Evolutionary conservation across 148 eudicot species (phyloP), one percentile per base, ranked within the genome.

Genomic region (Amaranthus cruentus): DNA sequence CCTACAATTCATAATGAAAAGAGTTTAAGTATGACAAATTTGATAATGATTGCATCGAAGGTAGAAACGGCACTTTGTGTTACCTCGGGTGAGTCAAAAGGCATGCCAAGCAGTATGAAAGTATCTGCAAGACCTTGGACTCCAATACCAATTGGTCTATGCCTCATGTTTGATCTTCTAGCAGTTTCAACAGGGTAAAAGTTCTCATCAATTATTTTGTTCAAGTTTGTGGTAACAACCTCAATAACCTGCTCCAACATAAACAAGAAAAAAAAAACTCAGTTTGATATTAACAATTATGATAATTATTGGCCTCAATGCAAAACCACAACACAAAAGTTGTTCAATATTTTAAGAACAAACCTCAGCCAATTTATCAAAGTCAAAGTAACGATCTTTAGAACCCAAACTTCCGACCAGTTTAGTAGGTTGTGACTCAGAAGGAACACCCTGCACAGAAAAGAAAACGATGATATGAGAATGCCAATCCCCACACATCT

Each of bases 181-280:
- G 98, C 98, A 77, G 96, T 89, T 84, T 91, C 98, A 82, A 94
- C 93, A 0, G 98, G 97, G 80, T 94, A 94, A 76, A 87, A 90
- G 70, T 95, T 95, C 10, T 85, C 85, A 84, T 91, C 98, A 80
- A 95, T 95, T 38, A 95, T 88, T 73, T 88, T 95, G 86, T 95
- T 95, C 47, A 95, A 82, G 75, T 95, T 95, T 68, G 82, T 73
- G 48, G 98, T 88, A 57, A 95, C 93, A 51, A 84, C 77, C 12
- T 85, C 79, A 80, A 91, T 82, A 70, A 91, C 88, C 98, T 93
- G 85, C 65, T 60, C 73, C 60, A 75, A 68, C 7, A 78, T 12
- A 28, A 6, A 69, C 18, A 54, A 28, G 38, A 28, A 28, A 28
- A 28, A 71, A 55, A 2, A n/a, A 59, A 60, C 14, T 48, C 49